These are phyloP conservation scores for Neopestalotiopsis clavispora DNA, from an alignment of 2,329 filamentous ascomycete species.

Conservation along the genomic window DNA sequence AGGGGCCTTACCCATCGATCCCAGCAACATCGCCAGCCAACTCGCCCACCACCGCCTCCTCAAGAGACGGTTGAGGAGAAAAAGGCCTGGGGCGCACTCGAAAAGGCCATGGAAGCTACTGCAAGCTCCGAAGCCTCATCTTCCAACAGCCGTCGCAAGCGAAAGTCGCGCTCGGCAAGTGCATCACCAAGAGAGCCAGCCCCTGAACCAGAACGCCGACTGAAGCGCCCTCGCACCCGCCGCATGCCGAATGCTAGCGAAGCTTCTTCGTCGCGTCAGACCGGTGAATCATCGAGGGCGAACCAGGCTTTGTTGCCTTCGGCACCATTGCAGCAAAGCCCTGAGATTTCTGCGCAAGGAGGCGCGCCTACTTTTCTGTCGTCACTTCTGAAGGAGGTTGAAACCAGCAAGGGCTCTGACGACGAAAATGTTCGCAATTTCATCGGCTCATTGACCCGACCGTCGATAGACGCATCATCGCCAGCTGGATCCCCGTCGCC, in stretches of 20 bases:
- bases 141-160: slow-evolving; percentile 65
- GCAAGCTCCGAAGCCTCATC: slow-evolving; percentile 50
- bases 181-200: slow-evolving; percentile 71
- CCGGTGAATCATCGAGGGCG: slow-evolving; percentile 8
- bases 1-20: slow-evolving; percentile 64
- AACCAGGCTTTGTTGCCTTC: neutral
- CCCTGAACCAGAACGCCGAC: slow-evolving; percentile 77
- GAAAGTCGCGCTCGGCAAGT: slow-evolving; percentile 73
- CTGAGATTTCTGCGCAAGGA: neutral
- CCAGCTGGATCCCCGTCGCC: slow-evolving; percentile 69
- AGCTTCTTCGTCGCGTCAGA: slow-evolving; percentile 44
- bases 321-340: neutral
- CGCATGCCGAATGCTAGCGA: slow-evolving; percentile 57
- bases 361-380: slow-evolving; percentile 79
- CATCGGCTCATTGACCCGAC: slow-evolving; percentile 37
- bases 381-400: slow-evolving; percentile 86
- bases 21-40: slow-evolving; percentile 62
- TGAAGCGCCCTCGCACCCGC: slow-evolving; percentile 86
- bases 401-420: slow-evolving; percentile 64
- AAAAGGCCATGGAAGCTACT: slow-evolving; percentile 75
- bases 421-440: slow-evolving; percentile 55
- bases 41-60: slow-evolving; percentile 54
- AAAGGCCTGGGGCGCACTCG: slow-evolving; percentile 88
- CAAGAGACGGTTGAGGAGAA: slow-evolving; percentile 80
- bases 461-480: slow-evolving; percentile 54